Percentiles rank a stretch among this genome's conserved stretches.
phyloP scores from a whole-genome alignment of 495 filamentous ascomycete genomes.

The Annulohypoxylon bovei region DNA sequence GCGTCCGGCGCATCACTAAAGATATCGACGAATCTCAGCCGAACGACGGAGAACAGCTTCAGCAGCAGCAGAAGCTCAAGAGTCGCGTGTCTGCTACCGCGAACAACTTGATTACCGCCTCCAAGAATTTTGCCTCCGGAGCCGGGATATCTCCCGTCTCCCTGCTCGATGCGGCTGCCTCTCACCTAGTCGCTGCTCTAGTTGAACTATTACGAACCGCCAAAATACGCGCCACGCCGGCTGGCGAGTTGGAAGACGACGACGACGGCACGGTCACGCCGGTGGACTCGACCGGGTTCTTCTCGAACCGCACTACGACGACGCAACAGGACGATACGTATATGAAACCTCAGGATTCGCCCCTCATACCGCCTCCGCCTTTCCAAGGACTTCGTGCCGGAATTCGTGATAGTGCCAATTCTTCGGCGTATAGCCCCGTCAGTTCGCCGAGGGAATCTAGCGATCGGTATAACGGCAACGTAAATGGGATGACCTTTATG shows the following conservation, averaged over 20 bases:
- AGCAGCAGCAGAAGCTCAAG: constrained; percentile 74
- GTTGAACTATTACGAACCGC: constrained; percentile 85
- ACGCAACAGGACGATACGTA: constrained; percentile 50
- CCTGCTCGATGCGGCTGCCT: constrained; percentile 93
- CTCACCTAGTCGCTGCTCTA: constrained; percentile 83
- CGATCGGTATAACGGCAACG: constrained; percentile 46
- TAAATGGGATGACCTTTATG: constrained; percentile 47
- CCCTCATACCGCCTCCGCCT: constrained; percentile 55
- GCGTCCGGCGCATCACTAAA: constrained; percentile 81
- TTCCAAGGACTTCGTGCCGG: constrained; percentile 59
- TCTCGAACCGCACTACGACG: constrained; percentile 55
- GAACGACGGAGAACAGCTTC: constrained; percentile 55
- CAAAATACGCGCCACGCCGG: constrained; percentile 81
- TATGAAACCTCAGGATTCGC: constrained; percentile 37
- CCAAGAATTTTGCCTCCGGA: constrained; percentile 85
- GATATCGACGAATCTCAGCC: constrained; percentile 72
- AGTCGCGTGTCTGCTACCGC: constrained; percentile 85
- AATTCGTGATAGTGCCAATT: constrained; percentile 57
- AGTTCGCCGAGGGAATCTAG: constrained; percentile 63
- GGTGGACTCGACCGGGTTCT: constrained; percentile 63
- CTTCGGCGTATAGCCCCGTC: constrained; percentile 64
- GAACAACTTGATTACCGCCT: constrained; percentile 94
- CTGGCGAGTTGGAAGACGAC: constrained; percentile 79
- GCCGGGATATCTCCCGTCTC: constrained; percentile 93
- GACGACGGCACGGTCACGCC: constrained; percentile 69